Evolutionary conservation across 2,329 filamentous ascomycete species (phyloP), one percentile per base, ranked within the genome.

Genomic region (Trichoderma sp.): DNA sequence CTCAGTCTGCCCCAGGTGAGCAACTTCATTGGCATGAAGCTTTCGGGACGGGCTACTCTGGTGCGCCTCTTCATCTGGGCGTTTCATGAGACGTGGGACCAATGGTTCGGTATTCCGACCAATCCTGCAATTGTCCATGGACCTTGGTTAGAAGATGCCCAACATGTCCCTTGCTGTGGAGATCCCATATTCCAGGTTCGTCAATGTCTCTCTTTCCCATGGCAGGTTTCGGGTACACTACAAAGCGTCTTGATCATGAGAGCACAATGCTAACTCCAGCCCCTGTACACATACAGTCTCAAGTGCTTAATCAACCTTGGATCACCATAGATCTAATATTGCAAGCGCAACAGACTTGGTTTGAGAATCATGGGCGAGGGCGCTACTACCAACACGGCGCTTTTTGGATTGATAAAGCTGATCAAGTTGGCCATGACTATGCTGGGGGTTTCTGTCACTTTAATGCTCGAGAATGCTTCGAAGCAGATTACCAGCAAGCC

Each of bases 271-370:
- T 70, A 47, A 71, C 73, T 76, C 68, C 68, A 76, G 47, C 47
- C 9, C 13, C 9, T 9, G 9, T 68, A 55, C 26, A 8, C 17
- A 59, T 34, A 26, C 39, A 87, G 85, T 82, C 82, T 26, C 79
- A 78, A 4, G 73, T 88, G 15, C 76, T 88, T 32, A 78, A 78
- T 23, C 81, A 81, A 39, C 80, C 81, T 0, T 87, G 85, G 85
- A 77, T 81, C 6, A 80, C 78, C n/a, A 77, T 84, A n/a, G 76
- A 82, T 39, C 77, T 86, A 32, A 81, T 88, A 11, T 80, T 86
- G 3, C 80, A 84, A 58, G 85, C 85, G 12, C 83, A 85, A 76
- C 81, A 87, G 65, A 77, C 80, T 3, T 88, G 85, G 84, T 81
- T 82, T 58, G 80, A 82, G 28, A 80, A 76, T 58, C 77, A 83